These are phyloP conservation scores for Linnemannia exigua DNA, from an alignment of 192 early-diverging fungal genomes.

Conservation along the genomic window DNA sequence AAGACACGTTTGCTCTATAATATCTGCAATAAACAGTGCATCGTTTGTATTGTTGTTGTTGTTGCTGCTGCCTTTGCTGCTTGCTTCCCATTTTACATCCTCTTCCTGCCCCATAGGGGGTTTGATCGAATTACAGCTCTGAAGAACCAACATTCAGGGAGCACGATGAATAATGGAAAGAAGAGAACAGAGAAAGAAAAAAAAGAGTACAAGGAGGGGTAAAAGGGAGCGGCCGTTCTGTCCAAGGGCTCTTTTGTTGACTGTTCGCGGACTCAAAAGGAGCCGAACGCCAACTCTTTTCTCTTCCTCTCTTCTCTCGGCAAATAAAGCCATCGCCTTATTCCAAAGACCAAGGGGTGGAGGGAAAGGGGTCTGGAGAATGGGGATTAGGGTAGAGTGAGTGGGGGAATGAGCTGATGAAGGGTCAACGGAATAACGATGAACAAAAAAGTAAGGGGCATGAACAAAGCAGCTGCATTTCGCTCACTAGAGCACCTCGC, in stretches of 20 bases:
- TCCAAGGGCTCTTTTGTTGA: background rate
- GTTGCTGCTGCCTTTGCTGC: background rate
- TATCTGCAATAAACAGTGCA: background rate
- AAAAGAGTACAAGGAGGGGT: constrained; percentile 10
- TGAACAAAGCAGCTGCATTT: constrained; percentile 3
- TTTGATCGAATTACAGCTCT: background rate
- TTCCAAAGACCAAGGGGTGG: background rate
- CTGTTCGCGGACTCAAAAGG: background rate
- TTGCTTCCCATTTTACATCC: background rate
- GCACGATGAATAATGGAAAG: background rate
- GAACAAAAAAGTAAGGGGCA: constrained; percentile 12
- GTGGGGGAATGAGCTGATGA: background rate
- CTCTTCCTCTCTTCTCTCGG: background rate
- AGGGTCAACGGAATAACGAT: background rate
- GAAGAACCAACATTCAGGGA: background rate
- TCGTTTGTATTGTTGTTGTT: background rate
- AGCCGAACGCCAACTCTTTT: background rate
- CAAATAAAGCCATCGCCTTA: background rate
- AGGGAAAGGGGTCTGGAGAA: background rate
- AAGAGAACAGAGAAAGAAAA: constrained; percentile 6
- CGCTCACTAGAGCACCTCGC: constrained; percentile 4
- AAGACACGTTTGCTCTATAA: background rate
- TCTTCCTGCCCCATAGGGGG: background rate
- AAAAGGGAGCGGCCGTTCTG: background rate
- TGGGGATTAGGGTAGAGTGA: background rate